Conservation (phyloP, 2,329 filamentous ascomycete genomes). For the Xylaria sp. region DNA sequence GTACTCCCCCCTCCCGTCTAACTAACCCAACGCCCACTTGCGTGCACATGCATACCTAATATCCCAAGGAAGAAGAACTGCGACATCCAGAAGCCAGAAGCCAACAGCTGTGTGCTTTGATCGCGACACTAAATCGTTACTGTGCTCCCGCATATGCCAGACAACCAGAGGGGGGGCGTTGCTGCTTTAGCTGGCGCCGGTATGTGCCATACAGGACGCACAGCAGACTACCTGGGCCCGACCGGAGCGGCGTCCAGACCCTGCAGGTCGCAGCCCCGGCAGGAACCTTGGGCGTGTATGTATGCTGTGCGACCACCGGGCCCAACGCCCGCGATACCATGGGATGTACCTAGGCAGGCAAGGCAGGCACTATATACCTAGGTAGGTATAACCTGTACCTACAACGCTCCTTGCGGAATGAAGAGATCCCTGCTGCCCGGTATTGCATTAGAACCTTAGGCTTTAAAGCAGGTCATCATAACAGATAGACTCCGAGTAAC, state of each 20-base stretch:
- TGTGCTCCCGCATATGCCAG: background rate
- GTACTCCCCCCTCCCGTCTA: background rate
- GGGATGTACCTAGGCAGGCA: too few relatives aligned
- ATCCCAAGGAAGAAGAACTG: background rate
- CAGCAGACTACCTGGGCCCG: background rate
- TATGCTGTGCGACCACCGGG: background rate
- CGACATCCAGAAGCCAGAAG: too few relatives aligned
- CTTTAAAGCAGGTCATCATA: too few relatives aligned
- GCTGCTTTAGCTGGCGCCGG: background rate
- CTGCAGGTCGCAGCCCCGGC: background rate
- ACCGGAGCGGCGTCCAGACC: background rate
- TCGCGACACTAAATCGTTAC: too few relatives aligned
- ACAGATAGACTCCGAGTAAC: too few relatives aligned
- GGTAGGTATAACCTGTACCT: too few relatives aligned
- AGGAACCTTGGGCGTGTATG: background rate
- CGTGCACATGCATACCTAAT: background rate
- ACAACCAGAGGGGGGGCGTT: too few relatives aligned
- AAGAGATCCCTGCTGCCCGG: too few relatives aligned
- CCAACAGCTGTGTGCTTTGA: too few relatives aligned
- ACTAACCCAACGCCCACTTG: background rate
- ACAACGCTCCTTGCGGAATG: too few relatives aligned
- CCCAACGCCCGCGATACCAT: background rate
- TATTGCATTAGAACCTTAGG: too few relatives aligned
- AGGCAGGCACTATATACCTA: too few relatives aligned
- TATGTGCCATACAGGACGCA: background rate